Evolutionary conservation across 441 rosid genomes (phyloP).

Genomic region (Eruca vesicaria): DNA sequence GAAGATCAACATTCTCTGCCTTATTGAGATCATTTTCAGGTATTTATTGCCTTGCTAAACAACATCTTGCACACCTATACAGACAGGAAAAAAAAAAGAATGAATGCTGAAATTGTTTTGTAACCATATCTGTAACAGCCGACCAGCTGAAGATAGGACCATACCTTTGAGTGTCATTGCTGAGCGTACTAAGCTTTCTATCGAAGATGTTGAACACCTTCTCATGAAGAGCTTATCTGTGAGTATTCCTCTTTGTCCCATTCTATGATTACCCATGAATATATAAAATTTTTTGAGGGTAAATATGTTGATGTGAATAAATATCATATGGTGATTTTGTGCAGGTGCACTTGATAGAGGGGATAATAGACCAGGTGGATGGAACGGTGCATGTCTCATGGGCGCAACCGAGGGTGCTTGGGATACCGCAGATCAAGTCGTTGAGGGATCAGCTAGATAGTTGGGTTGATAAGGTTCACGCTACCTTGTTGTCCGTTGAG

Average conservation of each 20-base stretch:
- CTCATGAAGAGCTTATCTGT: slow-evolving; percentile 47
- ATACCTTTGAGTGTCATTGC: slow-evolving; percentile 83
- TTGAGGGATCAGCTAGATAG: slow-evolving; percentile 1
- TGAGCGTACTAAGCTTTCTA: slow-evolving; percentile 72
- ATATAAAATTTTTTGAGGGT: too few relatives aligned
- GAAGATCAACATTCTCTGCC: slow-evolving; percentile 93
- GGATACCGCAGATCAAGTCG: neutral
- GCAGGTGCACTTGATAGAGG: slow-evolving; percentile 65
- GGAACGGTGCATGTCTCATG: slow-evolving; percentile 89
- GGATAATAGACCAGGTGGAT: slow-evolving; percentile 67
- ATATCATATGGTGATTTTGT: neutral
- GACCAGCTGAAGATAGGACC: slow-evolving; percentile 91
- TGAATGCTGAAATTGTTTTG: neutral
- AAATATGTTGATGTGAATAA: neutral
- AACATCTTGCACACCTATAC: neutral
- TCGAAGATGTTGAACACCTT: slow-evolving; percentile 91
- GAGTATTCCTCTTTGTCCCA: slow-evolving; percentile 32
- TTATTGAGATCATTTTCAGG: slow-evolving; percentile 99
- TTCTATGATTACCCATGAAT: neutral
- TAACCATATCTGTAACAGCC: slow-evolving; percentile 47
- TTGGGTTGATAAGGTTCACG: neutral
- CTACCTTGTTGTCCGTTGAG: neutral
- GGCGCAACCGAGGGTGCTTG: slow-evolving; percentile 85
- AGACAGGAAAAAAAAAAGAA: neutral
- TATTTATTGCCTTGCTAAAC: slow-evolving; percentile 8